Base-by-base conservation (phyloP, 352 stramenopile species). In the Pilasporangium apinafurcum region DNA sequence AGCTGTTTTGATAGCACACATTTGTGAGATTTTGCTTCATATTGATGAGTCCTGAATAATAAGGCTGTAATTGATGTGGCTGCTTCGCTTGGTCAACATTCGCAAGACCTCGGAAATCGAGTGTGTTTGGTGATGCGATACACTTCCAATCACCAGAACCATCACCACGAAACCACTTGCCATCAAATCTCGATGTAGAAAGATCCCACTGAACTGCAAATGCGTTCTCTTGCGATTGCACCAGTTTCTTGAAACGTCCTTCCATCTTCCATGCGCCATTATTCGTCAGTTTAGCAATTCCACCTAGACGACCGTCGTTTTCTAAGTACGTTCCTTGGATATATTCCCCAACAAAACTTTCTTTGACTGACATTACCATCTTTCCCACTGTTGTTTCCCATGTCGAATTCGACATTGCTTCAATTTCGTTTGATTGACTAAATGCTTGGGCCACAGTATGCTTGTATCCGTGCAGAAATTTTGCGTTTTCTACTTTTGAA, bases 1-100 rank as follows among this genome's bases (percentile, higher is more conserved):
- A 93, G 38, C 78, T 92, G 67, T 95, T 95, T 55, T 95, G 84
- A 56, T 94, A 95, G 57, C 84, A 95, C 0, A 95, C 81, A 32
- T 95, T 95, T 5, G 81, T 93, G 35, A 95, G 56, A 46, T 88
- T 89, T 41, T 92, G 71, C 59, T 92, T 84, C 83, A 93, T 94
- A 55, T 95, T 95, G 33, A 95, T 68, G 37, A 95, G 66, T 3
- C 84, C 84, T 8, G 72, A 69, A 44, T 93, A 92, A 40, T 81
- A 93, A 14, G 81, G 83, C 40, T 85, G 76, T 12, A 74, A 37
- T 13, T 64, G 50, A 21, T 48, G 59, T 8, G 48, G 38, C 9
- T 74, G 62, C 26, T 76, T 77, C 4, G 45, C 50, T 1, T 47
- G 52, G 16, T 80, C 66, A 3, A 48, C 46, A 25, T 59, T 42